These are phyloP conservation scores for Tetrahymena malaccensis DNA, from an alignment of 73 alveolate species.

Conservation along the genomic window DNA sequence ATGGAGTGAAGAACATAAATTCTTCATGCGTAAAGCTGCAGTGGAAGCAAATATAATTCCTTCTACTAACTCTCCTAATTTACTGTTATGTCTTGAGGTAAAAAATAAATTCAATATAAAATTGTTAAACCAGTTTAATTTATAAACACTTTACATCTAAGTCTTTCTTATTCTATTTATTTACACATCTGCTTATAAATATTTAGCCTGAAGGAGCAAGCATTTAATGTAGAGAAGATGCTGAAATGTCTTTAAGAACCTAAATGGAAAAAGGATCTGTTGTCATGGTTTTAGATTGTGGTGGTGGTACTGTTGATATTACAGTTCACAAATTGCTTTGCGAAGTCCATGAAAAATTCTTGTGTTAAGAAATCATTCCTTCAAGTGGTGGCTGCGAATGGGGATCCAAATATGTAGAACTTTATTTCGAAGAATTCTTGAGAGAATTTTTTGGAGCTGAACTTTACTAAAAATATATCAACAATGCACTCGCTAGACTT, in stretches of 20 bases:
- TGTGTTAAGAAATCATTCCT: constrained; percentile 94
- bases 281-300: constrained; percentile 95
- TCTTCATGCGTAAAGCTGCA: constrained; percentile 95
- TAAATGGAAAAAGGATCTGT: constrained; percentile 79
- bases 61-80: constrained; percentile 75
- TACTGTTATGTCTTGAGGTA: constrained; percentile 82
- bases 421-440: constrained; percentile 87
- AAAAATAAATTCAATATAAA: not conserved
- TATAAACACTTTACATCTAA: no score
- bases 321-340: constrained; percentile 91
- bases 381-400: constrained; percentile 98
- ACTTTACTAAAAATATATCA: constrained; percentile 60
- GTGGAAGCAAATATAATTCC: constrained; percentile 93
- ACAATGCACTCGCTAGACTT: constrained; percentile 91
- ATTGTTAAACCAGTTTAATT: no score
- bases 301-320: constrained; percentile 98
- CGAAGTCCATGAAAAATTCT: constrained; percentile 86
- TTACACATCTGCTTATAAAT: not conserved
- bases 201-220: constrained; percentile 95
- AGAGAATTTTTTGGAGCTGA: constrained; percentile 87
- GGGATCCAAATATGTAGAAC: constrained; percentile 97
- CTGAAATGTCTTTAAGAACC: constrained; percentile 75
- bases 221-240: constrained; percentile 94
- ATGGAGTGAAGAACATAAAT: constrained; percentile 96
- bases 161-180: no score